Conservation (phyloP, 2,329 filamentous ascomycete species). For the Phyllachora maydis region DNA sequence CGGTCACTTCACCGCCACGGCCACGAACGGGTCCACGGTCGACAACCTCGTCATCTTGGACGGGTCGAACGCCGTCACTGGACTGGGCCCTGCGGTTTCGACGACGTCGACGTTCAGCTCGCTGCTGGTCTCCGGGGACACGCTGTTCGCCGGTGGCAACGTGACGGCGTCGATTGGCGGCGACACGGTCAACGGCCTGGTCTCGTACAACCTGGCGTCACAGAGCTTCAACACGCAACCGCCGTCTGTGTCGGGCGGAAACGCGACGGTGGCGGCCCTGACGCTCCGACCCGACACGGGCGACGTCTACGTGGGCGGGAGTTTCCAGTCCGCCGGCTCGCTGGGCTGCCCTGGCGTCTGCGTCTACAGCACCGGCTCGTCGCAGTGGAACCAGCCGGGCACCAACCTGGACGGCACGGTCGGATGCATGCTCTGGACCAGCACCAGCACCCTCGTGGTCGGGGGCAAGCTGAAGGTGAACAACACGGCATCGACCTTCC, state of each 20-base stretch:
- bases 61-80: constrained; percentile 43
- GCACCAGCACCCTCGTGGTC: constrained; percentile 48
- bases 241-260: constrained; percentile 48
- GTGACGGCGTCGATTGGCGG: constrained; percentile 50
- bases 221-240: constrained; percentile 51
- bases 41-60: constrained; percentile 73
- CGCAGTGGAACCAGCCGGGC: constrained; percentile 67
- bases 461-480: constrained; percentile 57
- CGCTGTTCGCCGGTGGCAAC: constrained; percentile 65
- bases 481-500: constrained; percentile 35
- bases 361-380: constrained; percentile 46
- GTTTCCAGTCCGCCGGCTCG: constrained; percentile 65
- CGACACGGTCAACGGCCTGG: constrained; percentile 45
- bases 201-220: constrained; percentile 56
- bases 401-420: constrained; percentile 51
- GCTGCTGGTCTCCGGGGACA: constrained; percentile 43
- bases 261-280: constrained; percentile 58
- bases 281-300: constrained; percentile 45
- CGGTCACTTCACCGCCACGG: constrained; percentile 61
- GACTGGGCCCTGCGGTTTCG: constrained; percentile 45
- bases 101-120: constrained; percentile 56
- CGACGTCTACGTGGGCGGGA: constrained; percentile 71
- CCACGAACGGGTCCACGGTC: constrained; percentile 46
- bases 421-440: constrained; percentile 55
- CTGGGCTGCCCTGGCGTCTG: constrained; percentile 71